phyloP scores from a whole-genome alignment of 768 basidiomycete species.

The Peribolospora baueri region DNA sequence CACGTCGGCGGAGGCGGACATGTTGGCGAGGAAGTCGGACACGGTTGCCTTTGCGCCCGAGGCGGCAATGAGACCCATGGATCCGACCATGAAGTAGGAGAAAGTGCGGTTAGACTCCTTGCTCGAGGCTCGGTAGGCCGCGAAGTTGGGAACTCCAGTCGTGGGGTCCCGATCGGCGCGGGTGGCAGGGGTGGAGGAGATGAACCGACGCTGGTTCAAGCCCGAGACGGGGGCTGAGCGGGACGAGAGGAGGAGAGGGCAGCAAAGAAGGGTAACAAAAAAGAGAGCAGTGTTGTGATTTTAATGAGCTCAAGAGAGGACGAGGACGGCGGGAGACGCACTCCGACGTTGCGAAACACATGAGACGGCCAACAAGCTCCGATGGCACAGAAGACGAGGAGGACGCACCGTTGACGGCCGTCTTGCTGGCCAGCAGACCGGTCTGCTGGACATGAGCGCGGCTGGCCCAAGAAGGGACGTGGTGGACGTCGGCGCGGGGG shows the following conservation, averaged over 20 bases:
- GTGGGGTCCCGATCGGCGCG: conserved; percentile 14
- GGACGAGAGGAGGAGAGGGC: background rate
- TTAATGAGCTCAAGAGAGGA: background rate
- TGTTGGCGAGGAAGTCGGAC: conserved; percentile 78
- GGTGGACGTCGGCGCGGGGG: conserved; percentile 17
- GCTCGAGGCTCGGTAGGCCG: conserved; percentile 42
- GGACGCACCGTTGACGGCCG: conserved; percentile 34
- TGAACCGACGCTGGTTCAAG: conserved; percentile 36
- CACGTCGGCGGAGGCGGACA: conserved; percentile 93
- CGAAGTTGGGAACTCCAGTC: conserved; percentile 67
- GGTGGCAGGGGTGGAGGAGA: conserved; percentile 48
- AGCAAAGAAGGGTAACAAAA: background rate
- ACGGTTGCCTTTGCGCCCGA: conserved; percentile 83
- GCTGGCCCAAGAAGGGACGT: conserved; percentile 34
- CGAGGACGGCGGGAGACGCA: background rate
- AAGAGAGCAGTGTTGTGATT: background rate
- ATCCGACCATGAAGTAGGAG: conserved; percentile 26
- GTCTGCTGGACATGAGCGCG: conserved; percentile 17
- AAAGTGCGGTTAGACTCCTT: conserved; percentile 22
- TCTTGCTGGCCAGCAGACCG: conserved; percentile 38
- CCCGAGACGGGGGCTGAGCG: conserved; percentile 30
- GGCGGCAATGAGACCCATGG: conserved; percentile 78
- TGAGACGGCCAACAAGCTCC: background rate
- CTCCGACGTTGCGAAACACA: background rate
- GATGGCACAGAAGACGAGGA: conserved; percentile 10